phyloP scores from a whole-genome alignment of 805 yeast species.

The Candida easanensis region DNA sequence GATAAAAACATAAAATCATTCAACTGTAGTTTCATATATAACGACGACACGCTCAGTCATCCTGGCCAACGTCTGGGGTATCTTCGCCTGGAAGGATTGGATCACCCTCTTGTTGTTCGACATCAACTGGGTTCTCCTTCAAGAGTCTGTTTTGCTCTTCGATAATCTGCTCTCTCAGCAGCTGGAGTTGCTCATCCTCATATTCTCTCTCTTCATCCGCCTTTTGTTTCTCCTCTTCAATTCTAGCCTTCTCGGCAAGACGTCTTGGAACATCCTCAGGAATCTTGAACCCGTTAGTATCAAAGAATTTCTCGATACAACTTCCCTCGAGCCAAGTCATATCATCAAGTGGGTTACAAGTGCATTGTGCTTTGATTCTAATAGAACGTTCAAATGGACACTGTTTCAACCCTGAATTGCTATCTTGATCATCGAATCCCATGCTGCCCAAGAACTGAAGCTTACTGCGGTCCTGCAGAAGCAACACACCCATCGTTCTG shows the following conservation, averaged over 20 bases:
- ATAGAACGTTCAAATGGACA: conserved; percentile 69
- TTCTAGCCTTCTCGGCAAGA: neutral
- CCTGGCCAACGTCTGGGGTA: neutral
- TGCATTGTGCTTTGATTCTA: conserved; percentile 61
- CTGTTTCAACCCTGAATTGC: conserved; percentile 46
- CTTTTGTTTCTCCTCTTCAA: conserved; percentile 1
- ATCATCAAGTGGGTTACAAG: conserved; percentile 70
- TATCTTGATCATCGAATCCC: conserved; percentile 68
- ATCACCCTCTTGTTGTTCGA: conserved; percentile 15
- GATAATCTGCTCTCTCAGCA: conserved; percentile 10
- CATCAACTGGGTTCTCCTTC: conserved; percentile 44
- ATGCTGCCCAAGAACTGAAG: conserved; percentile 77
- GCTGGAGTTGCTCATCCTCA: conserved; percentile 14
- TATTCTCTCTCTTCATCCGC: conserved; percentile 12
- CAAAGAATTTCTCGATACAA: conserved; percentile 61
- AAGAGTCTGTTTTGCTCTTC: conserved; percentile 46
- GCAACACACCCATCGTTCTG: conserved; percentile 76
- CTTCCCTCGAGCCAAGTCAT: conserved; percentile 60
- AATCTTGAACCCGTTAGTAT: conserved; percentile 20
- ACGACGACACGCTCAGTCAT: too few relatives aligned
- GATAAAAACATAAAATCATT: too few relatives aligned
- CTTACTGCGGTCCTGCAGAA: conserved; percentile 60
- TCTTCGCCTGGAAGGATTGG: conserved; percentile 6
- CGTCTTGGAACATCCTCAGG: conserved; percentile 15
- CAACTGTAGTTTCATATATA: too few relatives aligned